Percentiles rank a stretch among this genome's conserved stretches.
phyloP scores from a whole-genome alignment of 192 early-diverging fungal genomes.

The Entomortierella parvispora region DNA sequence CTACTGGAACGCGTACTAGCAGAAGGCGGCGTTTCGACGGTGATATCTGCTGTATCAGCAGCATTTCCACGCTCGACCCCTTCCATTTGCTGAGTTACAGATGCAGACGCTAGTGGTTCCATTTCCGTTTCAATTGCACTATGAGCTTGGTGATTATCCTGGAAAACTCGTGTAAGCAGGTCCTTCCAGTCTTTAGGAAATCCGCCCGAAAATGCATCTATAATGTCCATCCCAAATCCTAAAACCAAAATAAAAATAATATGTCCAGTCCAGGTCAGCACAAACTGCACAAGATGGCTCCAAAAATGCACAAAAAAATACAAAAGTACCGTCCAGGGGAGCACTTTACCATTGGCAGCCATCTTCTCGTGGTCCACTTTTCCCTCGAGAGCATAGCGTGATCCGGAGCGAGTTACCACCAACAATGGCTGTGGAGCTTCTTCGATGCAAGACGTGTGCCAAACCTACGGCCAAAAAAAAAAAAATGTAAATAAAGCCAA shows the following conservation, averaged over 20 bases:
- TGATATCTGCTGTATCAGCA: too few relatives aligned
- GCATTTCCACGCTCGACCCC: too few relatives aligned
- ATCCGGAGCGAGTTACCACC: slow-evolving; percentile 9
- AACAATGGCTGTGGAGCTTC: background rate
- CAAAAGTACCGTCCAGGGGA: too few relatives aligned
- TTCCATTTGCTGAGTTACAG: too few relatives aligned
- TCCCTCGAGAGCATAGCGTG: slow-evolving; percentile 6
- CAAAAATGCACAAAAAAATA: background rate
- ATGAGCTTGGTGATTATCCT: too few relatives aligned
- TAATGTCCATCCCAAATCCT: slow-evolving; percentile 15
- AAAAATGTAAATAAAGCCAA: background rate
- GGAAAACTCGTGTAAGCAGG: too few relatives aligned
- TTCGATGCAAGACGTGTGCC: slow-evolving; percentile 15
- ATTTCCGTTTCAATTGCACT: too few relatives aligned
- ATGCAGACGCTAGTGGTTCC: too few relatives aligned
- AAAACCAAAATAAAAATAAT: too few relatives aligned
- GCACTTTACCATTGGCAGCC: slow-evolving; percentile 11
- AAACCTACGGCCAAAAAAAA: background rate
- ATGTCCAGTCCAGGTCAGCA: too few relatives aligned
- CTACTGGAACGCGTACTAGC: too few relatives aligned
- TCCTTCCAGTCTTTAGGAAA: slow-evolving; percentile 17
- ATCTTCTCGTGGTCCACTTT: slow-evolving; percentile 11
- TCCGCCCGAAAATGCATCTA: slow-evolving; percentile 5
- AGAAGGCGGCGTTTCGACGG: too few relatives aligned
- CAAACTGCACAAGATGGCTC: background rate